Percentiles rank a stretch among this genome's conserved stretches.
Evolutionary conservation across 2,329 filamentous ascomycete genomes (phyloP).

Genomic region (Verticillium nonalfalfae): DNA sequence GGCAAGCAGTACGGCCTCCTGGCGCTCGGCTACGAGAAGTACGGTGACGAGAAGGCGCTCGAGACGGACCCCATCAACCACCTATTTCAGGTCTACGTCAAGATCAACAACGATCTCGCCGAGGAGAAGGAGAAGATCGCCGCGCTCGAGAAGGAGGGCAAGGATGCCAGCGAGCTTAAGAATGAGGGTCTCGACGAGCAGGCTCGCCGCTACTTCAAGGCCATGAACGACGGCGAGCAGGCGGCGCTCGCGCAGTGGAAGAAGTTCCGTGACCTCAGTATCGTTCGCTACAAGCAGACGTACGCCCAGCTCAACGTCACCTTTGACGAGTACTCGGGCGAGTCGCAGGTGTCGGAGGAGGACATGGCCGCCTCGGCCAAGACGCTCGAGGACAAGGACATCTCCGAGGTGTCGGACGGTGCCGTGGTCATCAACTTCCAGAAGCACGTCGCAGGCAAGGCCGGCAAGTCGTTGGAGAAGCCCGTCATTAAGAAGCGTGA

Average conservation of each 20-base stretch:
- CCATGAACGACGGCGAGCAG: slow-evolving; percentile 62
- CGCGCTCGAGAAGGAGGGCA: slow-evolving; percentile 44
- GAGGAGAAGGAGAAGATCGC: slow-evolving; percentile 63
- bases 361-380: slow-evolving; percentile 59
- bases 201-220: slow-evolving; percentile 66
- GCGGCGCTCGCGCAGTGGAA: slow-evolving; percentile 56
- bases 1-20: slow-evolving; percentile 71
- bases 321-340: slow-evolving; percentile 69
- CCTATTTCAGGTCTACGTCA: slow-evolving; percentile 75
- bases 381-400: slow-evolving; percentile 55
- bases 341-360: slow-evolving; percentile 64
- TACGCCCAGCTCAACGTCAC: slow-evolving; percentile 65
- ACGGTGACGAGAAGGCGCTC: slow-evolving; percentile 67
- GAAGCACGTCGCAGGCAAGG: slow-evolving; percentile 59
- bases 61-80: slow-evolving; percentile 72
- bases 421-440: slow-evolving; percentile 68
- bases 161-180: slow-evolving; percentile 42
- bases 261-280: slow-evolving; percentile 60
- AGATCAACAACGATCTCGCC: slow-evolving; percentile 62
- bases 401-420: slow-evolving; percentile 65
- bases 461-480: slow-evolving; percentile 63
- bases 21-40: slow-evolving; percentile 68
- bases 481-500: slow-evolving; percentile 67
- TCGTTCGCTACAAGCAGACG: slow-evolving; percentile 59
- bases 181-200: slow-evolving; percentile 63